Percentiles rank a stretch among this genome's conserved stretches.
These are phyloP conservation scores for Eurotiales sp. DNA, from an alignment of 2,329 filamentous ascomycete species.

Conservation along the genomic window DNA sequence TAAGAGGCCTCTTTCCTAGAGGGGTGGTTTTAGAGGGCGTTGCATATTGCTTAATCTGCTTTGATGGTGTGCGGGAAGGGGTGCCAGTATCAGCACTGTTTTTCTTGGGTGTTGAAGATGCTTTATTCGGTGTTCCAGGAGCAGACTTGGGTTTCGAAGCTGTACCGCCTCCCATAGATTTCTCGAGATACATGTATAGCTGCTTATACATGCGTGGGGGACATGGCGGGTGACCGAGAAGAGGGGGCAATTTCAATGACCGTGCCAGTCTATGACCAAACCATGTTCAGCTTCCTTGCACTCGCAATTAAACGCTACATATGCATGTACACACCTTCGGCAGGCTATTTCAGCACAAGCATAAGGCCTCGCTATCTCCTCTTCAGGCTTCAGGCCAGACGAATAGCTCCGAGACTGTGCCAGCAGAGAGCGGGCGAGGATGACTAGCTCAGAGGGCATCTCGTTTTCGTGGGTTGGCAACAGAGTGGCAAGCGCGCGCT, in stretches of 20 bases:
- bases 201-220: constrained; percentile 79
- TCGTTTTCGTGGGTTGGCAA: constrained; percentile 68
- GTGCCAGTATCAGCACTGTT: neutral
- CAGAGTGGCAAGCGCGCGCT: constrained; percentile 68
- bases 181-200: constrained; percentile 75
- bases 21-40: constrained; percentile 30
- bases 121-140: constrained; percentile 8
- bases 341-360: constrained; percentile 88
- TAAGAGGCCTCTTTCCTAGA: constrained; percentile 25
- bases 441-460: constrained; percentile 65
- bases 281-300: neutral
- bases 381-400: constrained; percentile 73
- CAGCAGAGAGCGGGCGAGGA: constrained; percentile 68
- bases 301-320: no score
- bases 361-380: constrained; percentile 81
- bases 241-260: constrained; percentile 69
- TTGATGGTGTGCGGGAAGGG: constrained; percentile 9
- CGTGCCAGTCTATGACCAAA: constrained; percentile 62
- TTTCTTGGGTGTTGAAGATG: constrained; percentile 10
- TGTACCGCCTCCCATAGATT: constrained; percentile 51
- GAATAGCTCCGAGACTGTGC: constrained; percentile 77
- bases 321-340: constrained; percentile 59
- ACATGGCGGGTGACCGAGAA: constrained; percentile 72
- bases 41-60: constrained; percentile 14
- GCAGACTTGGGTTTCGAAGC: constrained; percentile 13